phyloP scores from a whole-genome alignment of 257 asterid genomes.

The Craterostigma plantagineum region DNA sequence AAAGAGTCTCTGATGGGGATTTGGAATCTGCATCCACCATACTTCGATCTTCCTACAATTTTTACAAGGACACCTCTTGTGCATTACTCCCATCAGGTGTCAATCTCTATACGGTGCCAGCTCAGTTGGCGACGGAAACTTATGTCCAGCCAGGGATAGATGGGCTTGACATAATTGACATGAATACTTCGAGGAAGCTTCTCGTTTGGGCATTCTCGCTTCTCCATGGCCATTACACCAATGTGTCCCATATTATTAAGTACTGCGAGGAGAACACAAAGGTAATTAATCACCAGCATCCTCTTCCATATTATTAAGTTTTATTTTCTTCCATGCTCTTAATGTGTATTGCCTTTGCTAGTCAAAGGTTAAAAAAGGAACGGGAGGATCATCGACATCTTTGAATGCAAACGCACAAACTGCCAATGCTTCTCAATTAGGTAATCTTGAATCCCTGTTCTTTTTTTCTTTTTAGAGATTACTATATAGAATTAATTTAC shows the following conservation, averaged over 20 bases:
- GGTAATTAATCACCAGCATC: conserved; percentile 24
- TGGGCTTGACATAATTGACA: conserved; percentile 76
- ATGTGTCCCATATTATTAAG: conserved; percentile 57
- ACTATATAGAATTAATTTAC: background rate
- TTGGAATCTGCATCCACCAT: conserved; percentile 69
- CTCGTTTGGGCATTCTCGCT: conserved; percentile 91
- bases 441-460: conserved; percentile 17
- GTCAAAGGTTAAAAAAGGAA: conserved; percentile 61
- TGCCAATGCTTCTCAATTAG: conserved; percentile 26
- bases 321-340: too few relatives aligned
- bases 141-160: conserved; percentile 90
- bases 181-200: conserved; percentile 90
- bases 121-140: conserved; percentile 82
- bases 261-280: conserved; percentile 73
- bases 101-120: conserved; percentile 78
- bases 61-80: conserved; percentile 89
- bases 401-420: conserved; percentile 22
- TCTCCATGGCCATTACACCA: conserved; percentile 58
- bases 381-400: conserved; percentile 34
- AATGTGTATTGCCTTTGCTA: conserved; percentile 15
- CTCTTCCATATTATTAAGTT: too few relatives aligned
- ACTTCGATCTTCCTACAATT: conserved; percentile 74
- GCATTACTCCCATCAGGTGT: conserved; percentile 92
- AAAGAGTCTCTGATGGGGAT: conserved; percentile 80
- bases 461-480: background rate